Percentiles rank a stretch among this genome's conserved stretches.
Evolutionary conservation across 2,329 filamentous ascomycete genomes (phyloP).

Genomic region (Phialophora tarda): DNA sequence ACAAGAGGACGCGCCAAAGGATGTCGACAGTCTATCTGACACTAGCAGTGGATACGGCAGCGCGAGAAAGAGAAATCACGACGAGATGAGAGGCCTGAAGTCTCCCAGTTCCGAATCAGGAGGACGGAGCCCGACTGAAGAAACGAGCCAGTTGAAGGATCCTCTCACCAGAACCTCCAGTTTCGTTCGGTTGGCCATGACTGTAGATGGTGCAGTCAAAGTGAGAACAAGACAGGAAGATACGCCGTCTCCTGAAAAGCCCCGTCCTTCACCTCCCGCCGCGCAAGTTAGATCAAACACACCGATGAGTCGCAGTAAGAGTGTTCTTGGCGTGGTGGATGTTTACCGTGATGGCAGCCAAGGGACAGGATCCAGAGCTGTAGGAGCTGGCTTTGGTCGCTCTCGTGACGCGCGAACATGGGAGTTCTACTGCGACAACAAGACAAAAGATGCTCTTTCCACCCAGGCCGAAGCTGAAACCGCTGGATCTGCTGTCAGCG

Average conservation of each 20-base stretch:
- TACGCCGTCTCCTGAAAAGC: conserved; percentile 70
- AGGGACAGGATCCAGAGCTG: conserved; percentile 18
- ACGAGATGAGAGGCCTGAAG: conserved; percentile 33
- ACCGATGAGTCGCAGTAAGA: conserved; percentile 49
- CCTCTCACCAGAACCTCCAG: conserved; percentile 46
- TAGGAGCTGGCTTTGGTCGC: conserved; percentile 67
- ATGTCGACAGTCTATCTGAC: conserved; percentile 10
- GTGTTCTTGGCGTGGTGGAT: conserved; percentile 29
- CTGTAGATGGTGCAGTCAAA: conserved; percentile 88
- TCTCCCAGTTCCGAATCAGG: conserved; percentile 41
- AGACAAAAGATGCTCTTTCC: conserved; percentile 77
- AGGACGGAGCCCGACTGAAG: conserved; percentile 47
- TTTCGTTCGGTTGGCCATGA: conserved; percentile 77
- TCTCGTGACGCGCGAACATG: conserved; percentile 87
- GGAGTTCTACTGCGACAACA: conserved; percentile 87
- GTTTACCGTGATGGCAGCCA: conserved; percentile 28
- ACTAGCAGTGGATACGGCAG: conserved; percentile 24
- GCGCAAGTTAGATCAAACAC: conserved; percentile 56
- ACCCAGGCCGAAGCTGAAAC: conserved; percentile 81
- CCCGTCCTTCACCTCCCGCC: conserved; percentile 54
- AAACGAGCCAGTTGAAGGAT: conserved; percentile 43
- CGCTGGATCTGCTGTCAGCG: conserved; percentile 77
- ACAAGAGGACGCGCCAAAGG: conserved; percentile 7
- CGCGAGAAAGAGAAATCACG: conserved; percentile 34
- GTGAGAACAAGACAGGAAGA: conserved; percentile 72